A percentile compares a stretch with the other conserved stretches of the same genome.
Conservation (phyloP, 345 rosid species). For the Eucalyptus brandiana region DNA sequence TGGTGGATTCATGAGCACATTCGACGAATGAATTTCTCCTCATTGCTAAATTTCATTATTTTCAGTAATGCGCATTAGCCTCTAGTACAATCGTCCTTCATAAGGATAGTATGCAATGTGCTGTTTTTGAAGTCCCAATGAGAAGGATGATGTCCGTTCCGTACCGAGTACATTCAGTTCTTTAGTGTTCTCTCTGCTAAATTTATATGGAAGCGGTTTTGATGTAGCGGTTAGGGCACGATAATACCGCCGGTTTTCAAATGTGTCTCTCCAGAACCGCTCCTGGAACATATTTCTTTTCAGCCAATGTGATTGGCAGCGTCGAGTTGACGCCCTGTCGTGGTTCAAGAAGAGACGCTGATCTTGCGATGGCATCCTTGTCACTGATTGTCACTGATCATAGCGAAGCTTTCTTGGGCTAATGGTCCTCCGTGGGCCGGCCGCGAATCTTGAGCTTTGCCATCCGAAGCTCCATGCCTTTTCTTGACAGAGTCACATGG, state of each 20-base stretch:
- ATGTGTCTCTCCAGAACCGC: not conserved
- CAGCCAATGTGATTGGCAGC: not conserved
- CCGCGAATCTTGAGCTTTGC: not conserved
- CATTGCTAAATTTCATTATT: not conserved
- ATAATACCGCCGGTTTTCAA: not conserved
- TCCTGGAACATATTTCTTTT: not conserved
- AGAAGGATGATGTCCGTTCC: not conserved
- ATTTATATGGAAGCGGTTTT: not conserved
- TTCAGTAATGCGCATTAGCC: not conserved
- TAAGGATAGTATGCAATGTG: not conserved
- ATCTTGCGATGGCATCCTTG: not conserved
- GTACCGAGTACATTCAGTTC: not conserved
- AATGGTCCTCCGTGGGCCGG: not conserved
- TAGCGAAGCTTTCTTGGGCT: not conserved
- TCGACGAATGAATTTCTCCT: constrained; percentile 13
- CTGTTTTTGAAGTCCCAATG: not conserved
- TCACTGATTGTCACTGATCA: not conserved
- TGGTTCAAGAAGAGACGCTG: not conserved
- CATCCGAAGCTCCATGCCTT: not conserved
- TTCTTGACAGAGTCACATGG: not conserved
- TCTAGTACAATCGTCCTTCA: not conserved
- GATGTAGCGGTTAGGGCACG: not conserved
- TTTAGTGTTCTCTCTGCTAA: not conserved
- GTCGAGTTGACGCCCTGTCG: not conserved
- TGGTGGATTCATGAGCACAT: constrained; percentile 91